Percentiles rank a stretch among this genome's conserved stretches.
Evolutionary conservation across 2,329 filamentous ascomycete genomes (phyloP).

Genomic region (Trichoderma atrobrunneum): DNA sequence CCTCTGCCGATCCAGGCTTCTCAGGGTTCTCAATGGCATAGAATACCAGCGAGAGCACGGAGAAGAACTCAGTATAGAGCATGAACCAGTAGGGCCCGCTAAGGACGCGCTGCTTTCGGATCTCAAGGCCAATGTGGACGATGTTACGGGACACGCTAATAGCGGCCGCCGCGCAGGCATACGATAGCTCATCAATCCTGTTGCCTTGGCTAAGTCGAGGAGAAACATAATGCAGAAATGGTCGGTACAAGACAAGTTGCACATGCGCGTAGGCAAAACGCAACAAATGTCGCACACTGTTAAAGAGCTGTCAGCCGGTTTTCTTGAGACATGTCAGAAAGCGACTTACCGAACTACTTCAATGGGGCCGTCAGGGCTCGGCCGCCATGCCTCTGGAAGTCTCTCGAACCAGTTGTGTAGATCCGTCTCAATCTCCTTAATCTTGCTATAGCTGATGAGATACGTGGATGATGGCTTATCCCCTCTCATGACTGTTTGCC

Average conservation of each 20-base stretch:
- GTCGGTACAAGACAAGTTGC: constrained; percentile 78
- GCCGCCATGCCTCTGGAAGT: constrained; percentile 73
- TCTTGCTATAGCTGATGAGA: constrained; percentile 60
- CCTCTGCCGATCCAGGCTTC: constrained; percentile 70
- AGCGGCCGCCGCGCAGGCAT: constrained; percentile 65
- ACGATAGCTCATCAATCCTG: constrained; percentile 70
- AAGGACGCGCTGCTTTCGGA: constrained; percentile 70
- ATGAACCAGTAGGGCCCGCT: constrained; percentile 85
- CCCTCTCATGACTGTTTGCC: constrained; percentile 44
- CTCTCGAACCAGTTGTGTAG: constrained; percentile 62
- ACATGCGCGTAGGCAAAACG: constrained; percentile 80
- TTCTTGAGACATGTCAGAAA: neutral
- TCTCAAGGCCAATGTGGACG: constrained; percentile 75
- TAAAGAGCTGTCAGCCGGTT: neutral
- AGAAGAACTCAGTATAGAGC: constrained; percentile 80
- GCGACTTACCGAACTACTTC: constrained; percentile 71
- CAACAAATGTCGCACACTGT: constrained; percentile 67
- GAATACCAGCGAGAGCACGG: constrained; percentile 74
- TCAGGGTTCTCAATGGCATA: constrained; percentile 79
- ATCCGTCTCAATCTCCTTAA: constrained; percentile 63
- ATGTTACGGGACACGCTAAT: constrained; percentile 68
- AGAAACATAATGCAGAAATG: constrained; percentile 80
- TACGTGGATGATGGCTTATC: constrained; percentile 51
- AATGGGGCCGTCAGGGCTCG: constrained; percentile 71
- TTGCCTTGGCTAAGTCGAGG: constrained; percentile 55